phyloP scores from a whole-genome alignment of 1,284 basidiomycete genomes.

The Cutaneotrichosporon sp. region DNA sequence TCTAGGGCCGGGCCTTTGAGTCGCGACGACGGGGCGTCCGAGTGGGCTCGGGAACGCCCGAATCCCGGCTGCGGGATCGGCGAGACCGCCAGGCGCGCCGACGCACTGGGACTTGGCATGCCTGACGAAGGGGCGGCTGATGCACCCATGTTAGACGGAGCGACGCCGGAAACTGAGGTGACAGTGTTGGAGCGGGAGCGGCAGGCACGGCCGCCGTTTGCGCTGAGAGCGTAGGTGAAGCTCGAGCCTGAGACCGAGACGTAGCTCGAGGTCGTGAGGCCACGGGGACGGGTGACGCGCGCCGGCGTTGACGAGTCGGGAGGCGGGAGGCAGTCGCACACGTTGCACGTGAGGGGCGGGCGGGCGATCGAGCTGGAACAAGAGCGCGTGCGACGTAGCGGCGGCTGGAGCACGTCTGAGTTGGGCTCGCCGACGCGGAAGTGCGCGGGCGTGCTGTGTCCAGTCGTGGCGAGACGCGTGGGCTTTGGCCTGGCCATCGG shows the following conservation, averaged over 20 bases:
- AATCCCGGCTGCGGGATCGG: constrained; percentile 3
- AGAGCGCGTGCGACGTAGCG: constrained; percentile 9
- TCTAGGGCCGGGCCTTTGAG: background rate
- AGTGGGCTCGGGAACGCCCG: background rate
- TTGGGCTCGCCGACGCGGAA: constrained; percentile 4
- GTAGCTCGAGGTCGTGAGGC: constrained; percentile 28
- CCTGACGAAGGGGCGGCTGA: background rate
- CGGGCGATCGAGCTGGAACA: constrained; percentile 19
- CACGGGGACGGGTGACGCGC: constrained; percentile 23
- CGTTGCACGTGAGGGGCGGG: constrained; percentile 46
- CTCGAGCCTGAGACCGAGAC: constrained; percentile 21
- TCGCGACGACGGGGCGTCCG: background rate
- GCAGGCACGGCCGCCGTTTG: constrained; percentile 50
- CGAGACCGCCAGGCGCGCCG: background rate
- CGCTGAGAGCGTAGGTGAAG: constrained; percentile 49
- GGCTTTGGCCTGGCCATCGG: constrained; percentile 13
- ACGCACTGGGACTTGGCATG: background rate
- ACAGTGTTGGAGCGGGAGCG: constrained; percentile 24
- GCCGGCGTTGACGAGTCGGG: background rate
- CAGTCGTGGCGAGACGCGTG: constrained; percentile 10
- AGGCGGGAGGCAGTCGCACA: constrained; percentile 23
- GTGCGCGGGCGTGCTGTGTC: constrained; percentile 6
- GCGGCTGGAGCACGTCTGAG: background rate
- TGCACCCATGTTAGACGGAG: background rate
- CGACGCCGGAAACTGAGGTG: background rate